Base-by-base conservation (phyloP, 768 basidiomycete species). In the Boletus rubescentipes region DNA sequence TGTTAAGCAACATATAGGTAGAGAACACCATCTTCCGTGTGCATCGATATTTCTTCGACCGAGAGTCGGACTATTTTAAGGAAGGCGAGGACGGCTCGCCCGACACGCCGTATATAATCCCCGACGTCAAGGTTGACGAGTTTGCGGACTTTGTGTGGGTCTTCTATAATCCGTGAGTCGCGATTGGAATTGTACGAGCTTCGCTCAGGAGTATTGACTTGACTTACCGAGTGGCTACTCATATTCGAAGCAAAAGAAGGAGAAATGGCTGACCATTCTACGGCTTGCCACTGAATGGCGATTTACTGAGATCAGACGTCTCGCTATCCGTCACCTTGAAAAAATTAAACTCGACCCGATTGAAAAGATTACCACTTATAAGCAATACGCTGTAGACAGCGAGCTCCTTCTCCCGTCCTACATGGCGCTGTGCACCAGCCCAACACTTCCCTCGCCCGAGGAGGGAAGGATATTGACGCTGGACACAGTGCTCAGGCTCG, bases 391-490 rank as follows among this genome's bases (percentile, higher is more conserved):
- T 0, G 76, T 89, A 51, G 77, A 83, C 53, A 64, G 67, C 12
- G 67, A 71, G 7, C 67, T 83, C 15, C 74, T 88, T 20, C 63
- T 84, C 4, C 77, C 78, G 0, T 72, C 79, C 0, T 89, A 87
- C 48, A 73, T 76, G 18, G 62, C 71, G 0, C 71, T 89, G 0
- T 82, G 82, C 44, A 71, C 72, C 11, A 80, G 84, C 4, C 72
- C 76, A 0, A 76, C 75, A 1, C 77, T 85, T 0, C 73, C 85
- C 15, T 74, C 73, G 0, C 67, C 79, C 1, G 74, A 74, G 10
- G 90, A 89, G 53, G 84, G 80, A 35, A 64, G 70, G 4, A 69
- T 71, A 32, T 71, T 91, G n/a, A 83, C 84, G 43, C 65, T 83
- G 62, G 79, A 84, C 35, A 83, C 82, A 0, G 73, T 81, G 0